Percentiles rank a stretch among this genome's conserved stretches.
These are phyloP conservation scores for Bipolaris oryzae DNA, from an alignment of 2,329 filamentous ascomycete genomes.

Conservation along the genomic window DNA sequence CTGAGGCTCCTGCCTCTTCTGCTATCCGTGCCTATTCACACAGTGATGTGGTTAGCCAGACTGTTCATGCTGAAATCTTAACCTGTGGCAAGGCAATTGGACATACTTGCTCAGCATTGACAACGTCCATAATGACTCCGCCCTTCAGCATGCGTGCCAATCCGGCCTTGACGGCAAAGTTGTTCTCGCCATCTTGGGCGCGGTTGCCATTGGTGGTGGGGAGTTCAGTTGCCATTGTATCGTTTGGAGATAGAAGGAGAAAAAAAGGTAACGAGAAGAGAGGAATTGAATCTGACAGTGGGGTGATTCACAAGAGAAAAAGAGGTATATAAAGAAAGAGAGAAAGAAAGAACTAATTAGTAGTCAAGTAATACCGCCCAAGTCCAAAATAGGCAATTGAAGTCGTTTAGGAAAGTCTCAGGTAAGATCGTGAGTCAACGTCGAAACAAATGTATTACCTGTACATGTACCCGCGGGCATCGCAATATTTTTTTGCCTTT, in stretches of 20 bases:
- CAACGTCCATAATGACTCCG: conserved; percentile 99
- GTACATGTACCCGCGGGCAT: conserved; percentile 28
- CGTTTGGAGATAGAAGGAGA: not conserved
- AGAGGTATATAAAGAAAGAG: not conserved
- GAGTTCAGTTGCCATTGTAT: conserved; percentile 55
- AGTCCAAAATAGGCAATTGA: not conserved
- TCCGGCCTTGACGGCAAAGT: conserved; percentile 91
- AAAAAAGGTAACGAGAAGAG: not conserved
- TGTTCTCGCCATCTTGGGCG: conserved; percentile 55
- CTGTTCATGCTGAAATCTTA: not conserved
- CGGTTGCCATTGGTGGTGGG: conserved; percentile 54
- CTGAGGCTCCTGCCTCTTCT: conserved; percentile 92
- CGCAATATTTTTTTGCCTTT: conserved; percentile 38
- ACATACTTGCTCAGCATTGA: conserved; percentile 78
- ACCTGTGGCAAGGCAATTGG: not conserved
- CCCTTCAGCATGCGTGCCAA: conserved; percentile 98
- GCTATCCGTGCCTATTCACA: conserved; percentile 80
- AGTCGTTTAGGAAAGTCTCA: conserved; percentile 9
- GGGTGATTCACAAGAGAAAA: not conserved
- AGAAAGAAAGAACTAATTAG: conserved; percentile 2
- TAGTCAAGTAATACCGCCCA: not conserved
- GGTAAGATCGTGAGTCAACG: conserved; percentile 25
- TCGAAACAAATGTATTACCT: conserved; percentile 30
- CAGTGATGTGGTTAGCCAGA: not conserved
- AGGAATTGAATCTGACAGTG: not conserved